Evolutionary conservation across 2,329 filamentous ascomycete genomes (phyloP), one percentile per base, ranked within the genome.

Genomic region (Leptographium radiaticola): DNA sequence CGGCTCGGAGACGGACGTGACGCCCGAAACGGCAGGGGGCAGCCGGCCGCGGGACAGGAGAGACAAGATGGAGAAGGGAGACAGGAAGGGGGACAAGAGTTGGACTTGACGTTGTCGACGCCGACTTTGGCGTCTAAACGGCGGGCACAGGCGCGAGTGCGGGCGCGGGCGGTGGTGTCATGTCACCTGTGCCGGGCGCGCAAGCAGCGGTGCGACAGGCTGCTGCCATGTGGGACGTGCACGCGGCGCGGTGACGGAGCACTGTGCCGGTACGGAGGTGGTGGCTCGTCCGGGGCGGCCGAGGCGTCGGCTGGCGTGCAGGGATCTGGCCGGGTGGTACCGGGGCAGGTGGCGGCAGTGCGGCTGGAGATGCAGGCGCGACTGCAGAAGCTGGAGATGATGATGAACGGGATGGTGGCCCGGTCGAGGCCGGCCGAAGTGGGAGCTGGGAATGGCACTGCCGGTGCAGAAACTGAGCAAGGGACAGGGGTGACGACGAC

Each of bases 141-240:
- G 4, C 42, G 42, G 9, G 10, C 18, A 25, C 53, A 50, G 31
- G 31, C 55, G 4, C 65, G 71, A 7, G 68, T 66, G 33, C 53
- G 52, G 31, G 31, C 55, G 4, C 65, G 71, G 8, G 68, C 67
- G 47, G 62, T 71, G 40, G 64, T 73, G 20, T 73, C 71, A 6
- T 73, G 70, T 59, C 62, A 63, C 2, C 61, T 64, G 45, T 74
- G 71, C 55, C 71, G 72, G 56, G 62, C 61, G 20, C 69, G 71
- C 55, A 74, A 74, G 61, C 65, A 69, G 9, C 68, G 66, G 53
- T 74, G 71, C 56, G 71, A 73, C 56, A 66, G 70, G 15, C 67
- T 66, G 43, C 70, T 60, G 33, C 58, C 70, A 1, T 74, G 71
- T 57, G 63, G 65, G 25, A 65, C 67, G 8, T 74, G 71, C 56